Base-by-base conservation (phyloP, 345 rosid species). In the Euphorbia pulcherrima region DNA sequence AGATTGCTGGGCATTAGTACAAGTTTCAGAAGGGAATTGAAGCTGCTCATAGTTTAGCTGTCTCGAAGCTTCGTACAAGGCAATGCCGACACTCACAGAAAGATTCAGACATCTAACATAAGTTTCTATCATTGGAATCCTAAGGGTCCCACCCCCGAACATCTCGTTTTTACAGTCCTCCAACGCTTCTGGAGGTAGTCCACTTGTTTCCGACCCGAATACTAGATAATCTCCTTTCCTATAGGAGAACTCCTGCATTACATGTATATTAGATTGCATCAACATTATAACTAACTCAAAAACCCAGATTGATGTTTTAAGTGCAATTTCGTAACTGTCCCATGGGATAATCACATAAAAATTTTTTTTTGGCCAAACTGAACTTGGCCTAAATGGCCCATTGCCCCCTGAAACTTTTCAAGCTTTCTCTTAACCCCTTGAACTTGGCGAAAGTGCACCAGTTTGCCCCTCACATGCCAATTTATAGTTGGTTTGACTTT, bases 61-160 rank as follows among this genome's bases (percentile, higher is more conserved):
- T 65, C 94, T 85, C 59, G 92, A 81, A 61, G 97, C 97, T 83
- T 93, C 98, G 65, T 93, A 90, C 78, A 90, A 48, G 26, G 98
- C 94, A 72, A 90, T 83, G 35, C 97, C 97, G 65, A 85, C 96
- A 67, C 96, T 93, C 57, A 93, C 98, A 2, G 96, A 88, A 35
- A 93, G 92, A 76, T 93, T 93, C 70, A 93, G 77, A 72, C 97
- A 93, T 81, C 98, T 80, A 50, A 90, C 98, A 29, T 90, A 85
- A 2, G 97, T 93, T 70, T 93, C 97, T 60, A 88, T 83, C 98
- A 93, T 93, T 0, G 97, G 98, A 70, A 93, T 87, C 70, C 94
- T 76, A 75, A 93, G 68, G 55, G 86, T 87, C 5, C 94, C 97
- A 18, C 96, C 91, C 11, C 97, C 94, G 44, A 71, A 80, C 10